Conservation (phyloP, 306 rosid genomes). For the Acacia crassicarpa region DNA sequence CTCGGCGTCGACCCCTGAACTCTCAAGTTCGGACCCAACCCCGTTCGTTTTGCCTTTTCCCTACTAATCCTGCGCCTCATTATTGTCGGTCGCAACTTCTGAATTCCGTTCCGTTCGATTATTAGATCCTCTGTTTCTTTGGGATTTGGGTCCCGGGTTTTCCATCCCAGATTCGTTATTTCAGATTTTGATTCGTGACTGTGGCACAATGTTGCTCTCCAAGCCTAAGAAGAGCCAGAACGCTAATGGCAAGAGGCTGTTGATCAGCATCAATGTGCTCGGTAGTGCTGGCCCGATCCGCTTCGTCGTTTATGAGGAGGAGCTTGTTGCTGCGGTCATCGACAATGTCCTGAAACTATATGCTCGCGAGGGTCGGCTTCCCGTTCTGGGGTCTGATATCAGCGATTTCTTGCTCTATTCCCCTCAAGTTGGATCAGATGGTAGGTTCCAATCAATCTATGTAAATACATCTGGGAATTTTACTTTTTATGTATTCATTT, state of each 20-base stretch:
- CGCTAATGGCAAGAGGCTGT: constrained; percentile 57
- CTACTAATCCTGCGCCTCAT: not conserved
- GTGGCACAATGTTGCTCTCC: constrained; percentile 59
- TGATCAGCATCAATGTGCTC: constrained; percentile 78
- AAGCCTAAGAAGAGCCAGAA: constrained; percentile 83
- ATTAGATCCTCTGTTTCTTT: not conserved
- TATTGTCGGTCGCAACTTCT: not conserved
- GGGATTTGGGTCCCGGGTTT: not conserved
- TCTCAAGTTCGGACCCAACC: not conserved
- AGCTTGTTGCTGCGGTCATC: constrained; percentile 66
- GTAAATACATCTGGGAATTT: not conserved
- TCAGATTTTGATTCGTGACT: not conserved
- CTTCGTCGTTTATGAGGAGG: constrained; percentile 75
- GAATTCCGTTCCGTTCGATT: not conserved
- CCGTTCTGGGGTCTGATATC: constrained; percentile 64
- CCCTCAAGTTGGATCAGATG: constrained; percentile 68
- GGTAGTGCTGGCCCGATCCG: constrained; percentile 98
- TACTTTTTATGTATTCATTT: not conserved
- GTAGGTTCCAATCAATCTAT: constrained; percentile 36
- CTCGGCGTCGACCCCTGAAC: constrained; percentile 87
- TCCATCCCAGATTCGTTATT: not conserved
- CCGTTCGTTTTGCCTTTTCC: not conserved
- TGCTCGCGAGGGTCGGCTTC: constrained; percentile 96
- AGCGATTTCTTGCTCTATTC: constrained; percentile 66
- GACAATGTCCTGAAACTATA: constrained; percentile 82